Base-by-base conservation (phyloP, 2,329 filamentous ascomycete genomes). In the Fonsecaea monophora region DNA sequence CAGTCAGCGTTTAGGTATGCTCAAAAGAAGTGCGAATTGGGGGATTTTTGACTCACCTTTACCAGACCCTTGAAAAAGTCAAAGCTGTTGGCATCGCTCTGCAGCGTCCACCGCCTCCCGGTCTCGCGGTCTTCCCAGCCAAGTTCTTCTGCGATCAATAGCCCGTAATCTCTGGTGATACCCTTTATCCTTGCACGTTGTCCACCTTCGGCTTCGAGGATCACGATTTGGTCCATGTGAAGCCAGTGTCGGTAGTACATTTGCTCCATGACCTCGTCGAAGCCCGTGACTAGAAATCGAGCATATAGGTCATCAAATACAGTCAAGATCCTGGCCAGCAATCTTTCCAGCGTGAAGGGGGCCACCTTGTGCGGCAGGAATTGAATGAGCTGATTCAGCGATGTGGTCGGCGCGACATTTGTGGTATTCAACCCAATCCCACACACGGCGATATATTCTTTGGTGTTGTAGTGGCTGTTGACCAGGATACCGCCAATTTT, bases 61-160 rank as follows among this genome's bases (percentile, higher is more conserved):
- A 99, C 82, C 74, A 99, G 76, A 0, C 95, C 95, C 75, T 87
- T 92, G 81, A 97, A 96, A 78, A 97, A 99, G 79, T 99, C 95
- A 82, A 99, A 99, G 78, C 94, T 97, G 75, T 99, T 99, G 77
- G 94, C 92, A 78, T 99, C 95, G 77, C 93, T 97, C 82, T 97
- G 94, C 79, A 99, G 79, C 73, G 90, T 87, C 86, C 91, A 94
- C 58, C 90, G 82, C 78, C 86, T 91, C 0, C 94, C 94, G 0
- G 92, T 97, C 1, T 84, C 82, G 61, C 89, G 83, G 69, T 92
- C 92, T 66, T 90, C 86, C 77, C 83, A 86, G 2, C 89, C 89
- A 61, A 96, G 78, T 82, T 98, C 94, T 78, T 97, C 92, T 0
- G 90, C 95, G 70, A 89, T 84, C 71, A 99, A 76, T 77, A 98